These are phyloP conservation scores for Trifolium pratense DNA, from an alignment of 306 rosid genomes.

Conservation along the genomic window DNA sequence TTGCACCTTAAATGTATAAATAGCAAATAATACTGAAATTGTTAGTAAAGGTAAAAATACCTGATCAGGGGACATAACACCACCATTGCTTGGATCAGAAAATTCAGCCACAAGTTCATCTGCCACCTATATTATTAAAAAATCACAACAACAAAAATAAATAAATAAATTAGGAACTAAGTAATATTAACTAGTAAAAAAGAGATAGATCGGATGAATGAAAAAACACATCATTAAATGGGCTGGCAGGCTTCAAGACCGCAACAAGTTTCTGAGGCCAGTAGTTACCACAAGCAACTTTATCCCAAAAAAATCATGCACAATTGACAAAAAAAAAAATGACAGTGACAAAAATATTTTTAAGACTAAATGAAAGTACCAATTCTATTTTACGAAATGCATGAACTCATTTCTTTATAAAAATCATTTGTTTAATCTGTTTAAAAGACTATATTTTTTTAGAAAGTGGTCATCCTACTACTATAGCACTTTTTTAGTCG, in stretches of 20 bases:
- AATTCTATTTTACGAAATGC: background rate
- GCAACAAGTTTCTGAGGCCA: slow-evolving; percentile 50
- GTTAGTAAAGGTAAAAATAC: slow-evolving; percentile 48
- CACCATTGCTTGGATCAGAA: slow-evolving; percentile 71
- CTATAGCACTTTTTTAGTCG: background rate
- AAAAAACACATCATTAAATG: slow-evolving; percentile 40
- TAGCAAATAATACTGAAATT: slow-evolving; percentile 34
- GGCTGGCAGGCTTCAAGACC: slow-evolving; percentile 41
- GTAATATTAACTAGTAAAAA: background rate
- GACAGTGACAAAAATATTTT: slow-evolving; percentile 6
- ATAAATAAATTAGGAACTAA: background rate
- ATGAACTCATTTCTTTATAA: background rate
- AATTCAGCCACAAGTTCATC: slow-evolving; percentile 99
- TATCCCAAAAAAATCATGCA: slow-evolving; percentile 13
- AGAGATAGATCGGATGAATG: slow-evolving; percentile 26
- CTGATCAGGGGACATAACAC: slow-evolving; percentile 86
- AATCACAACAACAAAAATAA: slow-evolving; percentile 15
- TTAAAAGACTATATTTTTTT: slow-evolving; percentile 1
- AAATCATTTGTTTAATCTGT: background rate
- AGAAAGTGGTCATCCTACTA: background rate
- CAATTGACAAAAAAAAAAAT: slow-evolving; percentile 16
- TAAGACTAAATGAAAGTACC: slow-evolving; percentile 7
- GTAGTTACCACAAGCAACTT: slow-evolving; percentile 20
- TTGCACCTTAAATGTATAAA: slow-evolving; percentile 22
- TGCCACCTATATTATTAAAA: slow-evolving; percentile 72